These are phyloP conservation scores for Fusarium avenaceum DNA, from an alignment of 2,329 filamentous ascomycete species.

Conservation along the genomic window DNA sequence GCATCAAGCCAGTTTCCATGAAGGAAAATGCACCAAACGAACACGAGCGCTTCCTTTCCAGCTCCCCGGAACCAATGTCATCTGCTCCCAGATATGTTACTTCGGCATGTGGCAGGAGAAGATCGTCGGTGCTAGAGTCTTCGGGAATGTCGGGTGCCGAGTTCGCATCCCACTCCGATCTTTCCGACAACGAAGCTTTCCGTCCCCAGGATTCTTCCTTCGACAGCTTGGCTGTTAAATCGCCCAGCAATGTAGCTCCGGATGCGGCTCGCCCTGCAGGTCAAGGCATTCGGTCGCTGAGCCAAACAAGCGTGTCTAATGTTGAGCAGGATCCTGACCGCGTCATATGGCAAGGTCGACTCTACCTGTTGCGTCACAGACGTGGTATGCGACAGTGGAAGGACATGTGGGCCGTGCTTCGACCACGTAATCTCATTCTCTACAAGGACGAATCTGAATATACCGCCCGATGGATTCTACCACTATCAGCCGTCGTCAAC, in stretches of 20 bases:
- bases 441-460: slow-evolving; percentile 97
- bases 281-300: slow-evolving; percentile 66
- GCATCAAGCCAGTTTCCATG: slow-evolving; percentile 37
- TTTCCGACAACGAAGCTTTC: slow-evolving; percentile 77
- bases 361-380: slow-evolving; percentile 86
- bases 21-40: slow-evolving; percentile 49
- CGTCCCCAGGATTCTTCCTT: slow-evolving; percentile 65
- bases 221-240: slow-evolving; percentile 62
- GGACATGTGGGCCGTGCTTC: slow-evolving; percentile 91
- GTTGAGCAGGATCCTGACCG: slow-evolving; percentile 80
- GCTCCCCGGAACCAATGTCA: slow-evolving; percentile 70
- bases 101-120: slow-evolving; percentile 58
- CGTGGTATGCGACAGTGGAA: slow-evolving; percentile 93
- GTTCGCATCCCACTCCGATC: slow-evolving; percentile 85
- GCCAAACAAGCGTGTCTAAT: slow-evolving; percentile 70
- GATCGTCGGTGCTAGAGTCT: slow-evolving; percentile 75
- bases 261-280: slow-evolving; percentile 50
- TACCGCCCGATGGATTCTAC: slow-evolving; percentile 83
- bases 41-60: slow-evolving; percentile 64
- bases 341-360: slow-evolving; percentile 93
- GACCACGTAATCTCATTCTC: slow-evolving; percentile 84
- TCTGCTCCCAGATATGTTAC: slow-evolving; percentile 53
- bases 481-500: slow-evolving; percentile 83
- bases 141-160: slow-evolving; percentile 74
- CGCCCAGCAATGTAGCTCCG: slow-evolving; percentile 46